Conservation (phyloP, 371 early-diverging fungal species). For the Syncephalastrum sp. region DNA sequence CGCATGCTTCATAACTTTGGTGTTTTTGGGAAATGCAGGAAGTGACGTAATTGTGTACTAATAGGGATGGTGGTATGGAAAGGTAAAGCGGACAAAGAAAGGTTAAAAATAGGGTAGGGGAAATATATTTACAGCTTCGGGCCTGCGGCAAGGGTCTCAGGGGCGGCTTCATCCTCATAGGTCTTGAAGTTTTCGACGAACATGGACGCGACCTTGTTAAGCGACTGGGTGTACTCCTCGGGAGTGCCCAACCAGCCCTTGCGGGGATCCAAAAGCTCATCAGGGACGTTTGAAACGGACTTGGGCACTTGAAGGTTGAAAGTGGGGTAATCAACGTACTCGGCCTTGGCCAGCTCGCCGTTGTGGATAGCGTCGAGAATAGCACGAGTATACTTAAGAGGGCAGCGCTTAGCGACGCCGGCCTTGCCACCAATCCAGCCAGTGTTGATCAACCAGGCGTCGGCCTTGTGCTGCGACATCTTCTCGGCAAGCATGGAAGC, state of each 20-base stretch:
- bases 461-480: constrained; percentile 81
- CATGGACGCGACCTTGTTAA: constrained; percentile 76
- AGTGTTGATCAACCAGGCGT: constrained; percentile 96
- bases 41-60: background rate
- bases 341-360: constrained; percentile 83
- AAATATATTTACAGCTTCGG: constrained; percentile 41
- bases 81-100: background rate
- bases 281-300: constrained; percentile 73
- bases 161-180: constrained; percentile 79
- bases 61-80: constrained; percentile 4
- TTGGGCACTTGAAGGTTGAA: constrained; percentile 90
- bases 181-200: constrained; percentile 90
- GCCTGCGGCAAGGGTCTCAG: constrained; percentile 78
- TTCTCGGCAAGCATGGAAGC: constrained; percentile 94
- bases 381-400: constrained; percentile 93
- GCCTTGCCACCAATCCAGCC: constrained; percentile 95
- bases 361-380: constrained; percentile 96
- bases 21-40: constrained; percentile 4
- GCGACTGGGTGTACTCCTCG: constrained; percentile 63
- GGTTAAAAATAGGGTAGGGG: background rate
- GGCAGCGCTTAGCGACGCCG: constrained; percentile 85
- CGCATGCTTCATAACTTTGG: background rate
- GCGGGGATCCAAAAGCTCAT: constrained; percentile 84
- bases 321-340: constrained; percentile 78
- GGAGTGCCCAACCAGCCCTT: constrained; percentile 80